phyloP scores from a whole-genome alignment of 768 basidiomycete species.

The Clavaria fumosa region DNA sequence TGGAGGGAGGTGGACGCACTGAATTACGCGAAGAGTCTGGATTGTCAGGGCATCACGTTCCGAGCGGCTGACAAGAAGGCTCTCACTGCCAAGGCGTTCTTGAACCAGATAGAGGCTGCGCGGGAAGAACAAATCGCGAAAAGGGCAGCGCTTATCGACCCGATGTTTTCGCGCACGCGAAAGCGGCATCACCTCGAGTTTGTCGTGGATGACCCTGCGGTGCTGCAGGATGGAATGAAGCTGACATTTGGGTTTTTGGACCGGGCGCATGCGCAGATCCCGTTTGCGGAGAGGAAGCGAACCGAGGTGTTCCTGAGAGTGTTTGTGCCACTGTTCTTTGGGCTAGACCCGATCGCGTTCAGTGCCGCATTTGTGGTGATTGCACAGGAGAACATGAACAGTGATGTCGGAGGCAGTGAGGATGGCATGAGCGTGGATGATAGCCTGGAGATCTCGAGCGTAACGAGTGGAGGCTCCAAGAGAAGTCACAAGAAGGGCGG shows the following conservation, averaged over 20 bases:
- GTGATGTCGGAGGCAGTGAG: slow-evolving; percentile 44
- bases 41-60: slow-evolving; percentile 86
- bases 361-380: slow-evolving; percentile 51
- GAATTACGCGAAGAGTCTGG: slow-evolving; percentile 87
- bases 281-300: slow-evolving; percentile 53
- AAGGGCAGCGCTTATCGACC: slow-evolving; percentile 45
- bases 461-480: slow-evolving; percentile 19
- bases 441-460: slow-evolving; percentile 25
- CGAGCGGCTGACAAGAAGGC: slow-evolving; percentile 83
- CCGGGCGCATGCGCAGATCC: slow-evolving; percentile 65
- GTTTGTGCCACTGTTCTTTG: slow-evolving; percentile 64
- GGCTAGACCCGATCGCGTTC: slow-evolving; percentile 54
- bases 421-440: slow-evolving; percentile 23
- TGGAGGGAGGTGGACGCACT: slow-evolving; percentile 94
- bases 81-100: slow-evolving; percentile 57
- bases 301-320: slow-evolving; percentile 74
- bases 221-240: slow-evolving; percentile 79
- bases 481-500: slow-evolving; percentile 12
- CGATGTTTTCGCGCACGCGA: slow-evolving; percentile 42
- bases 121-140: slow-evolving; percentile 70
- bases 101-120: slow-evolving; percentile 73
- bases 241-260: slow-evolving; percentile 85
- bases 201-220: slow-evolving; percentile 52
- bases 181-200: slow-evolving; percentile 72
- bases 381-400: slow-evolving; percentile 25